Percentiles rank a stretch among this genome's conserved stretches.
Conservation (phyloP, 257 asterid genomes). For the Oldenlandia corymbosa region DNA sequence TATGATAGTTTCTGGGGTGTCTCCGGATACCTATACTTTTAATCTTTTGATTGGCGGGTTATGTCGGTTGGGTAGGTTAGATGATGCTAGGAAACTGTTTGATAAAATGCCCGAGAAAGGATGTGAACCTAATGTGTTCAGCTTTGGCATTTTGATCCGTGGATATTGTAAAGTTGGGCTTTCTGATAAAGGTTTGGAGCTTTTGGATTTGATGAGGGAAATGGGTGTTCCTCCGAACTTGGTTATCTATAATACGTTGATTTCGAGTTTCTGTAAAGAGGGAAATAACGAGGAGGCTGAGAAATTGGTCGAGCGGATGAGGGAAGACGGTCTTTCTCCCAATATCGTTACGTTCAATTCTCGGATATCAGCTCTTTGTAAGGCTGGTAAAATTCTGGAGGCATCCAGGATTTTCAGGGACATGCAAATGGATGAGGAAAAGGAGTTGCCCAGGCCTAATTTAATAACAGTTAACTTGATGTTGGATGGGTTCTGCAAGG, state of each 20-base stretch:
- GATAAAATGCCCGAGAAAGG: conserved; percentile 71
- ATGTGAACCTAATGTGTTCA: conserved; percentile 69
- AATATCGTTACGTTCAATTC: conserved; percentile 77
- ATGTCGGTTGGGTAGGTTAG: conserved; percentile 58
- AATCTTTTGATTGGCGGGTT: conserved; percentile 62
- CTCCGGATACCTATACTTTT: conserved; percentile 62
- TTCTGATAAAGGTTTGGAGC: conserved; percentile 55
- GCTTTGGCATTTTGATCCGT: conserved; percentile 71
- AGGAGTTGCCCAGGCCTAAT: conserved; percentile 77
- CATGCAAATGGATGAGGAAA: conserved; percentile 64
- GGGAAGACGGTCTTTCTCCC: conserved; percentile 64
- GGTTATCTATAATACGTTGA: conserved; percentile 74
- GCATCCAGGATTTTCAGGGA: conserved; percentile 91
- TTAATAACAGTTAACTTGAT: conserved; percentile 64
- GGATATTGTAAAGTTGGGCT: conserved; percentile 66
- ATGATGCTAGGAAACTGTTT: conserved; percentile 65
- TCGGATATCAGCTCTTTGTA: conserved; percentile 83
- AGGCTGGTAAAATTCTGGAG: conserved; percentile 64
- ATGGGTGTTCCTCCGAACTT: conserved; percentile 48
- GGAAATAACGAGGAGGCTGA: conserved; percentile 74
- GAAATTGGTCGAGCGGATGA: conserved; percentile 76
- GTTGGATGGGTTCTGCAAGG: conserved; percentile 71
- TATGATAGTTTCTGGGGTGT: conserved; percentile 51
- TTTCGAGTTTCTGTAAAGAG: conserved; percentile 58
- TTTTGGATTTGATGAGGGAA: conserved; percentile 48